phyloP scores from a whole-genome alignment of 2,329 filamentous ascomycete genomes.

The Orbilia quercus region DNA sequence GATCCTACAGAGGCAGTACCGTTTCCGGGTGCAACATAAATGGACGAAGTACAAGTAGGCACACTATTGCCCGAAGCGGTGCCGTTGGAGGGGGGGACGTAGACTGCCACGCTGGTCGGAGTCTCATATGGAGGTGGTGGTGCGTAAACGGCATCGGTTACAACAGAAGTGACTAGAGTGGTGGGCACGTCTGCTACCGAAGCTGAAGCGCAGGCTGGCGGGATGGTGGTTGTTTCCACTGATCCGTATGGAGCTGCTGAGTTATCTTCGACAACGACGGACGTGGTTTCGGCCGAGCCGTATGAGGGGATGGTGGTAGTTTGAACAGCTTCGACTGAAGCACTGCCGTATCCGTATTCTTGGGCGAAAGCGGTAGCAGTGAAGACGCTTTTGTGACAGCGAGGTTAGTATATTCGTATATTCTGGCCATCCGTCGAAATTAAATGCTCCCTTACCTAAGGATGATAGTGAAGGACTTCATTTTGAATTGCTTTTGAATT shows the following conservation, averaged over 20 bases:
- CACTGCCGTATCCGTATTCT: not conserved
- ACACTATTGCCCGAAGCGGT: not conserved
- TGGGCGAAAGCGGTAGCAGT: not conserved
- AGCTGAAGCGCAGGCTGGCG: too few relatives aligned
- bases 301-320: too few relatives aligned
- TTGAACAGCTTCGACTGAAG: too few relatives aligned
- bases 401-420: slow-evolving; percentile 4
- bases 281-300: too few relatives aligned
- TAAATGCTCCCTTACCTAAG: not conserved
- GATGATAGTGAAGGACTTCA: slow-evolving; percentile 16
- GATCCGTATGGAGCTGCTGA: too few relatives aligned
- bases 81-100: slow-evolving; percentile 5
- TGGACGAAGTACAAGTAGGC: not conserved
- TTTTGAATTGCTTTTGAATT: slow-evolving; percentile 3
- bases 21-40: not conserved
- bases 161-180: not conserved
- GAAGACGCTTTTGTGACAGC: not conserved
- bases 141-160: not conserved
- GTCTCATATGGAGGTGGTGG: not conserved
- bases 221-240: too few relatives aligned
- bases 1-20: too few relatives aligned
- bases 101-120: not conserved
- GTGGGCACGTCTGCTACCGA: not conserved
- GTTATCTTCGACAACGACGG: too few relatives aligned
- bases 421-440: not conserved